These are phyloP conservation scores for Paecilomyces formosus DNA, from an alignment of 2,329 filamentous ascomycete species.

Conservation along the genomic window DNA sequence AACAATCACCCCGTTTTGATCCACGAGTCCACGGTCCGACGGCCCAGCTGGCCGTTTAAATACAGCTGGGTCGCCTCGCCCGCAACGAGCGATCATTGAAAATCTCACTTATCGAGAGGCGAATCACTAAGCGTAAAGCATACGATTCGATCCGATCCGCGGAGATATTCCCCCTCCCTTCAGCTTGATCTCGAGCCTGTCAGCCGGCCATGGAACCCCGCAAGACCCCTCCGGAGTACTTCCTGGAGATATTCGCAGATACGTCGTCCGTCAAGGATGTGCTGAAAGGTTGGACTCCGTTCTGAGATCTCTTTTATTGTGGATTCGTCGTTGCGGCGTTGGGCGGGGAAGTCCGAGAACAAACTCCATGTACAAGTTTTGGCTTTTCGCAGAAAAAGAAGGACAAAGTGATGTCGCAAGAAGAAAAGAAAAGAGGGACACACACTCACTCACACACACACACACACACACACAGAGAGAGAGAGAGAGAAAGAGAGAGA, in stretches of 20 bases:
- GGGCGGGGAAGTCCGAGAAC: no score
- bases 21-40: slow-evolving; percentile 4
- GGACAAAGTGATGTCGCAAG: neutral
- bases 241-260: slow-evolving; percentile 89
- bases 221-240: slow-evolving; percentile 71
- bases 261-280: slow-evolving; percentile 84
- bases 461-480: no score
- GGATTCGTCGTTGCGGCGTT: no score
- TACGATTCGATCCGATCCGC: neutral
- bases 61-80: slow-evolving; percentile 13
- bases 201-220: slow-evolving; percentile 56
- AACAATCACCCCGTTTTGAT: neutral
- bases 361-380: no score
- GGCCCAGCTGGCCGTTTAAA: slow-evolving; percentile 9
- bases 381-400: neutral
- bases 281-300: slow-evolving; percentile 63
- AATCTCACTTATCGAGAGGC: neutral
- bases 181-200: neutral
- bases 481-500: no score
- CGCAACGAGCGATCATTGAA: slow-evolving; percentile 1
- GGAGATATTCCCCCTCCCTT: slow-evolving; percentile 4
- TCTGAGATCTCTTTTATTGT: neutral
- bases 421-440: slow-evolving; percentile 1
- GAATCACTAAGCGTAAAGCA: no score
- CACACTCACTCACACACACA: no score